phyloP scores from a whole-genome alignment of 192 early-diverging fungal species.

The Mortierella hygrophila region DNA sequence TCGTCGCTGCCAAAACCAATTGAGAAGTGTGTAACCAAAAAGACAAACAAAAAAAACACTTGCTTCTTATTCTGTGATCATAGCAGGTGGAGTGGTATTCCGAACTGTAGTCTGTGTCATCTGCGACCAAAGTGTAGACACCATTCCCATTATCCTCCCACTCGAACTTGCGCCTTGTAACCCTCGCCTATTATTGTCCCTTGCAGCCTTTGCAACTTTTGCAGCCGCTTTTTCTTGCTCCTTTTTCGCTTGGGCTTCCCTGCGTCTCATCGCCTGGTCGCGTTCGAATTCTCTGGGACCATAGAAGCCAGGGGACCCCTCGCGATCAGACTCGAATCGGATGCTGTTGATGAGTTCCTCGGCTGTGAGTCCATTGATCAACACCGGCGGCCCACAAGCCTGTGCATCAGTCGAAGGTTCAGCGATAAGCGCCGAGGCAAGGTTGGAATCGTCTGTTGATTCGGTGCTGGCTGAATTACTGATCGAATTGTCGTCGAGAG shows the following conservation, averaged over 20 bases:
- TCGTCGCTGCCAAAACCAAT: no score
- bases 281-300: constrained; percentile 23
- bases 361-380: constrained; percentile 32
- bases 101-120: not conserved
- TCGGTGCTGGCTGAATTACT: not conserved
- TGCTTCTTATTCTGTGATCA: not conserved
- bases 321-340: constrained; percentile 25
- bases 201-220: not conserved
- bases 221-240: not conserved
- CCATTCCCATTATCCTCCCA: not conserved
- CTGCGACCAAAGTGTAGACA: constrained; percentile 9
- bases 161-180: not conserved
- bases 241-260: not conserved
- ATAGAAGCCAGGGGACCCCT: constrained; percentile 27
- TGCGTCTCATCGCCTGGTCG: constrained; percentile 9
- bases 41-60: no score
- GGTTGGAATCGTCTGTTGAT: not conserved
- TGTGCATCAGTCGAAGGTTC: not conserved
- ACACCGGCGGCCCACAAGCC: not conserved
- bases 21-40: no score
- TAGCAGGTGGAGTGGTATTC: not conserved
- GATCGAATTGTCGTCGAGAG: not conserved
- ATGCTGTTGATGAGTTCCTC: constrained; percentile 30
- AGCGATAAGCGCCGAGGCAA: not conserved
- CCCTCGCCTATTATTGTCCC: not conserved